These are phyloP conservation scores for Saturnispora ahearnii DNA, from an alignment of 805 yeast genomes.

Conservation along the genomic window DNA sequence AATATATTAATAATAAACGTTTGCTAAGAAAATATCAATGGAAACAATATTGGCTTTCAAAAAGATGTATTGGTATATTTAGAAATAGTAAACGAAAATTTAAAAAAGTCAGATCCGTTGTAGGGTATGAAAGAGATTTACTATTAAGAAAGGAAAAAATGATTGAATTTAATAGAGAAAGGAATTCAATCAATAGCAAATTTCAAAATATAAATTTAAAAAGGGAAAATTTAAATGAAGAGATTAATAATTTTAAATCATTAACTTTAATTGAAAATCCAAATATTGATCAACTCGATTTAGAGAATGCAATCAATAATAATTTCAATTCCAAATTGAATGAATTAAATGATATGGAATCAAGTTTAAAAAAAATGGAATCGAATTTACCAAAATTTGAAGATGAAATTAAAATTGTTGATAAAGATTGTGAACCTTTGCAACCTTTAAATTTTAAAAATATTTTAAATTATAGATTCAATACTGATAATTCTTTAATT, in stretches of 20 bases:
- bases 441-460: not conserved
- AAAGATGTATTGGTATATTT: conserved; percentile 28
- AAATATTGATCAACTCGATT: not conserved
- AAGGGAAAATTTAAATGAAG: not conserved
- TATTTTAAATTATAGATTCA: conserved; percentile 2
- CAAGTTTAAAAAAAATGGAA: not conserved
- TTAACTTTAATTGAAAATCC: conserved; percentile 1
- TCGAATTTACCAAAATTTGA: conserved; percentile 8
- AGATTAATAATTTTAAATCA: not conserved
- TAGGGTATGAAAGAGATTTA: conserved; percentile 26
- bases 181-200: not conserved
- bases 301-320: not conserved
- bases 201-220: not conserved
- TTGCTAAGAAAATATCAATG: conserved; percentile 37
- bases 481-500: not conserved
- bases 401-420: conserved; percentile 8
- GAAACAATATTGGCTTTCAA: conserved; percentile 39
- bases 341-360: not conserved
- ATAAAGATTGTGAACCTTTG: conserved; percentile 1
- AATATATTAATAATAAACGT: conserved; percentile 35
- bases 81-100: not conserved
- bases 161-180: conserved; percentile 11
- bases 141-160: conserved; percentile 24
- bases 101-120: conserved; percentile 17
- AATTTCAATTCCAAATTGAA: not conserved